These are phyloP conservation scores for Coniferiporia weirii DNA, from an alignment of 1,284 basidiomycete species.

Conservation along the genomic window DNA sequence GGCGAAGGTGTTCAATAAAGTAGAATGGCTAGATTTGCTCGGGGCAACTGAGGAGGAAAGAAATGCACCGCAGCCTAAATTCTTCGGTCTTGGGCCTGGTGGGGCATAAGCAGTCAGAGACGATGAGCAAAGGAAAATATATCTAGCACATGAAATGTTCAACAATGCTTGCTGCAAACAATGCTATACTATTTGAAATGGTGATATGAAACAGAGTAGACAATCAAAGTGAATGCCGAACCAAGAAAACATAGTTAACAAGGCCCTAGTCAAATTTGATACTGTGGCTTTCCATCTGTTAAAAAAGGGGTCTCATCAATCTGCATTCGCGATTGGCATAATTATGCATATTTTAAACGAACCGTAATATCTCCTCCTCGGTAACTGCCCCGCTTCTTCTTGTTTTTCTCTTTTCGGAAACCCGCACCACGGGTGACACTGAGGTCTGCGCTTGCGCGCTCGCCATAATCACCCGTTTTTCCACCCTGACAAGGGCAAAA, in stretches of 20 bases:
- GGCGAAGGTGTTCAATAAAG: slow-evolving; percentile 60
- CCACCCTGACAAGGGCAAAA: slow-evolving; percentile 44
- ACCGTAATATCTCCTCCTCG: slow-evolving; percentile 90
- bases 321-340: neutral
- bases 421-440: slow-evolving; percentile 91
- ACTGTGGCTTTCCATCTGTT: slow-evolving; percentile 73
- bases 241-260: neutral
- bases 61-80: slow-evolving; percentile 2
- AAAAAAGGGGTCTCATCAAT: slow-evolving; percentile 14
- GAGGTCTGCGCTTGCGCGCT: slow-evolving; percentile 79
- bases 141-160: neutral
- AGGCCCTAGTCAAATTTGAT: slow-evolving; percentile 60
- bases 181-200: neutral
- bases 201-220: neutral
- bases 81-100: slow-evolving; percentile 9
- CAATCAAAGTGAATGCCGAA: neutral
- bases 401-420: slow-evolving; percentile 99
- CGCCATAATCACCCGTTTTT: slow-evolving; percentile 79
- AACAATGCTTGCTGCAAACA: too few relatives aligned
- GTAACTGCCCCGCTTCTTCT: slow-evolving; percentile 96
- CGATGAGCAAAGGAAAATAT: neutral
- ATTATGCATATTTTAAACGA: slow-evolving; percentile 27
- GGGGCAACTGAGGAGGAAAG: slow-evolving; percentile 52
- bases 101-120: neutral
- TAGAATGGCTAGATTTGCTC: slow-evolving; percentile 47